Evolutionary conservation across 176 grass and related monocot genomes (phyloP), one percentile per base, ranked within the genome.

Genomic region (Musa troglodytarum): DNA sequence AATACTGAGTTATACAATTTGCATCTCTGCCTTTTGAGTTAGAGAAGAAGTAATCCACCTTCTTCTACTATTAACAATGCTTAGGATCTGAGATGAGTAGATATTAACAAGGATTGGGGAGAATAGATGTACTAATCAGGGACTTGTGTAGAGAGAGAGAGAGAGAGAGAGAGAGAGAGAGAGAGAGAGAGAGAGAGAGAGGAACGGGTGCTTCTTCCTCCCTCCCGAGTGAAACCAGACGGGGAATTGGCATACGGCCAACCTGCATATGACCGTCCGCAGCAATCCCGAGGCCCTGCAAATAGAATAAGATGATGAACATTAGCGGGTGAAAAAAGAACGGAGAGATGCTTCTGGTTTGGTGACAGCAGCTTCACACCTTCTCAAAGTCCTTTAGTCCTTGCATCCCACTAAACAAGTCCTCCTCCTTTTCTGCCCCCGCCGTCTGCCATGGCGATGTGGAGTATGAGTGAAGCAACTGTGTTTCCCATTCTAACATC

Each of bases 241-340:
- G 34, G 34, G 4, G 34, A 5, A 43, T 71, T 67, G 74, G 17
- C 55, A 56, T 29, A 9, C 54, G 64, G 49, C 28, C 76, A 80
- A 52, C 79, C 85, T 70, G 85, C 92, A 92, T 92, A 89, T 96
- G 89, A 87, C 82, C 67, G 74, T 65, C 75, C 79, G 80, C 89
- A 76, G 56, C 85, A 88, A 96, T 89, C 89, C 92, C 81, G 51
- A 89, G 68, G 89, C 54, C 50, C 61, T 34, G 69, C 52, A 62
- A 92, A 82, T 91, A 86, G 76, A 91, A 80, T 86, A 91, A 88
- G 28, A 68, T 16, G 20, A 19, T 15, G 25, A 61, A 59, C 25
- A 61, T 29, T 43, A 61, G 54, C 73, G 61, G 54, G 73, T 75
- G 34, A 43, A 75, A 15, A 68, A 19, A 16, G 17, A 75, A 75